Evolutionary conservation across 768 basidiomycete species (phyloP), one percentile per base, ranked within the genome.

Genomic region (Thelephora ganbajun): DNA sequence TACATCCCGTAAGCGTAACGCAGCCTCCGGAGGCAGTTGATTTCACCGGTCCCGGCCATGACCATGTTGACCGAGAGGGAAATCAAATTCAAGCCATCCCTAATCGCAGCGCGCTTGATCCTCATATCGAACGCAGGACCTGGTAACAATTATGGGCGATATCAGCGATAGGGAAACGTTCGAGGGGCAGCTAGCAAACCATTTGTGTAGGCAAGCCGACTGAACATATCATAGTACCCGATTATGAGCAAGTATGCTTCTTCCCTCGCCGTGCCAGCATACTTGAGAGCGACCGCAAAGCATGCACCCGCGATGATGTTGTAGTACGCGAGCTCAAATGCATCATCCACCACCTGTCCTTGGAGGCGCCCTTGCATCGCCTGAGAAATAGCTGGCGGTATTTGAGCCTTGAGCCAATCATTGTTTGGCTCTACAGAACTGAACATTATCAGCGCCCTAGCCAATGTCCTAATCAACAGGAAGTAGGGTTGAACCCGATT

Each of bases 21-120:
- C 11, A 98, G 71, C 18, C 92, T 76, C 16, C 89, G 77, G 14
- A 98, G 69, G 54, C 87, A 89, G 48, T 83, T 84, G 44, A 97
- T 77, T 61, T 98, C 92, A 3, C 96, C 96, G 0, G 92, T 94
- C 9, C 96, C 96, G 1, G 94, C 91, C 89, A 98, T 94, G 37
- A 98, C 84, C 74, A 94, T 84, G 58, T 86, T 80, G 30, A 96
- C 66, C 1, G 92, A 72, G 33, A 96, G 72, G 0, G 88, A 84
- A 47, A 98, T 83, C 35, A 93, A 67, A 57, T 87, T 93, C 33
- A 97, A 69, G 3, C 88, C 89, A 56, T 91, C 88, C 11, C 92
- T 75, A 19, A 93, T 76, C 2, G 90, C 83, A 5, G 84, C 80
- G 2, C 92, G 80, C 56, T 85, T 83, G 60, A 97, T 90, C 57